Evolutionary conservation across 768 basidiomycete species (phyloP).

Genomic region (Pholiota molesta): DNA sequence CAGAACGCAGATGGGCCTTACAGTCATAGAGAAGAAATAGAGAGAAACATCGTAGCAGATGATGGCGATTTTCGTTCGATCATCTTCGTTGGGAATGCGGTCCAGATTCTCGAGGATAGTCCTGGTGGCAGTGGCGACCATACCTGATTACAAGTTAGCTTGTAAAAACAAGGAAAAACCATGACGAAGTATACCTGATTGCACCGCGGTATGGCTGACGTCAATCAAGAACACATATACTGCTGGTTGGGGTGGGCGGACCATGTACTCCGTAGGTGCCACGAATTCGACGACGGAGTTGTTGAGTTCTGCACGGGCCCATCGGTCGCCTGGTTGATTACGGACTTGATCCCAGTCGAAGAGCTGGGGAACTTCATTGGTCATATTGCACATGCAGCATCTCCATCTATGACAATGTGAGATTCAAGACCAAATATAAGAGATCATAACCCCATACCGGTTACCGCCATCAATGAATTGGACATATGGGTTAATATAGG

Average conservation of each 20-base stretch:
- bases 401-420: constrained; percentile 68
- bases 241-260: constrained; percentile 95
- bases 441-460: constrained; percentile 47
- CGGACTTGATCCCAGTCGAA: constrained; percentile 97
- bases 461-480: constrained; percentile 98
- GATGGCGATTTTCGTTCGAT: constrained; percentile 89
- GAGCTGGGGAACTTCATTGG: constrained; percentile 96
- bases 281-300: constrained; percentile 95
- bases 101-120: constrained; percentile 96
- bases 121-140: constrained; percentile 98
- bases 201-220: constrained; percentile 89
- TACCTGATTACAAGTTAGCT: constrained; percentile 54
- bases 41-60: constrained; percentile 91
- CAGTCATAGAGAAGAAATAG: constrained; percentile 96
- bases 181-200: constrained; percentile 62
- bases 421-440: not conserved
- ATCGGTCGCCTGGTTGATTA: constrained; percentile 94
- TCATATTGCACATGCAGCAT: constrained; percentile 98
- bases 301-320: constrained; percentile 92
- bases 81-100: constrained; percentile 93
- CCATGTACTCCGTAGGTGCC: constrained; percentile 99
- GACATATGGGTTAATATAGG: constrained; percentile 97
- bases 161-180: not conserved
- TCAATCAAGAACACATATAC: constrained; percentile 98
- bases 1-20: constrained; percentile 36